phyloP scores from a whole-genome alignment of 179 eudicot genomes.

The Nepenthes alata region DNA sequence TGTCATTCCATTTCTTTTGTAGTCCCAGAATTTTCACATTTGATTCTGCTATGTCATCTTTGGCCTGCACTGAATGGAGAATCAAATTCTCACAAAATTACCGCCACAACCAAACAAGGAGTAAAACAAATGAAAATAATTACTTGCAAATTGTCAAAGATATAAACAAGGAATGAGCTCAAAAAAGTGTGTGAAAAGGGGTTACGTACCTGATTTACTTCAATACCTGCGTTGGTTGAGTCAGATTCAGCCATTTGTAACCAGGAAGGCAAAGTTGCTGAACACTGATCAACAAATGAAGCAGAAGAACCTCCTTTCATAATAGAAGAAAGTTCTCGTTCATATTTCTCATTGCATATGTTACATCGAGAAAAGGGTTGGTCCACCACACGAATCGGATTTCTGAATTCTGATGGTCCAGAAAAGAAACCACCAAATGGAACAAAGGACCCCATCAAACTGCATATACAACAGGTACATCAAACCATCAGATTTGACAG shows the following conservation, averaged over 20 bases:
- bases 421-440: slow-evolving; percentile 95
- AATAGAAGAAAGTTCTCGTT: slow-evolving; percentile 42
- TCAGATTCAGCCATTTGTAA: slow-evolving; percentile 31
- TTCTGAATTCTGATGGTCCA: slow-evolving; percentile 43
- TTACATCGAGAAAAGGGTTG: slow-evolving; percentile 34
- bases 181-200: background rate
- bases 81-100: background rate
- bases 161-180: no score
- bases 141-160: no score
- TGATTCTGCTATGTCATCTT: slow-evolving; percentile 30
- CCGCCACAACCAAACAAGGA: no score
- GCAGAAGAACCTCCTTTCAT: slow-evolving; percentile 31
- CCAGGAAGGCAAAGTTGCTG: slow-evolving; percentile 41
- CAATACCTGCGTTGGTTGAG: slow-evolving; percentile 26
- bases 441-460: slow-evolving; percentile 96
- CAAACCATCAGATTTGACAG: slow-evolving; percentile 36
- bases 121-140: no score
- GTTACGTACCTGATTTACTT: slow-evolving; percentile 37
- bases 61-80: slow-evolving; percentile 55
- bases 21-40: slow-evolving; percentile 32
- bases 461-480: slow-evolving; percentile 41
- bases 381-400: slow-evolving; percentile 18
- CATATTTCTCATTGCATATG: slow-evolving; percentile 53
- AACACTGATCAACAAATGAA: slow-evolving; percentile 34
- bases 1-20: slow-evolving; percentile 73